Conservation (phyloP, 345 rosid genomes). For the Isatis tinctoria region DNA sequence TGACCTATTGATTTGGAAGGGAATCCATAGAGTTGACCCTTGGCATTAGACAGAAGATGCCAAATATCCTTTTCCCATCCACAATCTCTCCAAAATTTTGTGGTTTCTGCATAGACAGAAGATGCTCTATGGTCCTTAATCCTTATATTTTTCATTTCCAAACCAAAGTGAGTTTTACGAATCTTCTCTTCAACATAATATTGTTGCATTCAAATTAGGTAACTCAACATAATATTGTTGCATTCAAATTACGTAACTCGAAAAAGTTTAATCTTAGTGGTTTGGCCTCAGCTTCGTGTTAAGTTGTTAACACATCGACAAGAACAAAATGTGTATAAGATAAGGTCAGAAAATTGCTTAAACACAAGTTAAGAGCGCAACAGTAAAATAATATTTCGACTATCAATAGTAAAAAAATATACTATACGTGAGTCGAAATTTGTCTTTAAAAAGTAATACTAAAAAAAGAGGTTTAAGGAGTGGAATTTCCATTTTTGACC, state of each 20-base stretch:
- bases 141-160: no score
- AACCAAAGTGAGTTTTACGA: neutral
- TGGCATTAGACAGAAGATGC: neutral
- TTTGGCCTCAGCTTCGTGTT: no score
- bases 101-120: neutral
- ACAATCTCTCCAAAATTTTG: neutral
- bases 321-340: neutral
- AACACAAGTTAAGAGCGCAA: neutral
- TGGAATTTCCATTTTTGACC: conserved; percentile 2
- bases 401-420: no score
- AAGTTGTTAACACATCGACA: no score
- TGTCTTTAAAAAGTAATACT: neutral
- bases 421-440: no score
- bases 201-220: neutral
- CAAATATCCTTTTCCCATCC: neutral
- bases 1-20: conserved; percentile 19
- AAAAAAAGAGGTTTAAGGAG: neutral
- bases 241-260: neutral
- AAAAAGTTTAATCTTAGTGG: neutral
- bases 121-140: no score
- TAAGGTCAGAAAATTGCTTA: neutral
- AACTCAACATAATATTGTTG: neutral
- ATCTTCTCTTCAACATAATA: neutral
- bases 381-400: no score
- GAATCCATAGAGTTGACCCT: conserved; percentile 14